Base-by-base conservation (phyloP, 2,329 filamentous ascomycete genomes). In the Zymoseptoria brevis region DNA sequence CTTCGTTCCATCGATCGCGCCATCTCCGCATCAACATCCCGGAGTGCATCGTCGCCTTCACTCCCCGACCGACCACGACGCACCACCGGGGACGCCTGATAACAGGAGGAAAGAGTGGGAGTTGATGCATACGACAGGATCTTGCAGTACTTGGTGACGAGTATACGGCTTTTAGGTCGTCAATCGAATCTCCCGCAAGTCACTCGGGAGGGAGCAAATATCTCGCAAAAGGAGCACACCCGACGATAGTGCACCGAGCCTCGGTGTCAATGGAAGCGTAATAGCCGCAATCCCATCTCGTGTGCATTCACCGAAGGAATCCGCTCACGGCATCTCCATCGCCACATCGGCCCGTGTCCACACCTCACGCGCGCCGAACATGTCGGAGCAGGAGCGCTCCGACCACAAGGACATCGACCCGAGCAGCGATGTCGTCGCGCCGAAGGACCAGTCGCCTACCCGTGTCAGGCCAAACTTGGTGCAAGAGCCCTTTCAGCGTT, bases 141-240 rank as follows among this genome's bases (percentile, higher is more conserved):
- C 35, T 16, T n/a, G 35, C 16, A 16, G 35, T n/a, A 45, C 35
- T 45, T 29, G 52, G 55, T 54, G 55, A 58, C 58, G 50, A 61
- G 26, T 50, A 57, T 52, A 57, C 60, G 62, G 50, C 64, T 66
- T 62, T 64, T 64, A 66, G 64, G 64, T 59, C 60, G 56, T 58
- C 50, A 19, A 9, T 29, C 24, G 22, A 41, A 26, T n/a, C 13
- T 45, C 35, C 35, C 24, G 55, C 55, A 16, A 11, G 26, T n/a
- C 13, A 51, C 24, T 30, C 29, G 16, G 35, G 35, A 45, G 35
- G 35, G 35, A 45, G 35, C 16, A 45, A 45, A 45, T 6, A 16
- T 16, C 16, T 45, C 35, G 35, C 35, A 45, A n/a, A 45, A 7
- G 16, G 5, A 45, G 13, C 35, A 45, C 16, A 13, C 13, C 35